Percentiles rank a stretch among this genome's conserved stretches.
Evolutionary conservation across 345 rosid genomes (phyloP).

Genomic region (Brassica nigra): DNA sequence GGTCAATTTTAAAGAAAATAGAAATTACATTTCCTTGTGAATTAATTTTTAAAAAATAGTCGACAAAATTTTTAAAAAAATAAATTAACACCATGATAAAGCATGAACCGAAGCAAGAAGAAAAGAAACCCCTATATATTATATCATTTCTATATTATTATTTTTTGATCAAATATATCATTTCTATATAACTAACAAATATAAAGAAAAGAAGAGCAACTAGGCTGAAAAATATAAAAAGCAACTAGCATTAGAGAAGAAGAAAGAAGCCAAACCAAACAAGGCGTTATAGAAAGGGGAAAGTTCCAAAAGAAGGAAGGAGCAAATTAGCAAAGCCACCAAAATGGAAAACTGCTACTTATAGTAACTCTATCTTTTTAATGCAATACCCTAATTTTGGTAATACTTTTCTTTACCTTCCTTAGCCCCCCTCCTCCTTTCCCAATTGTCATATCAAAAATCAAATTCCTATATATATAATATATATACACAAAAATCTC

Average conservation of each 20-base stretch:
- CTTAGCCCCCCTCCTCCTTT: conserved; percentile 27
- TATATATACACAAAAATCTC: background rate
- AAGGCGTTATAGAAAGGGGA: conserved; percentile 29
- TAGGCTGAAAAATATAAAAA: too few relatives aligned
- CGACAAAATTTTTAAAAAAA: background rate
- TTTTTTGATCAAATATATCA: too few relatives aligned
- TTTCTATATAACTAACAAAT: background rate
- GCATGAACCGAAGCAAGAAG: background rate
- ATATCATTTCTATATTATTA: background rate
- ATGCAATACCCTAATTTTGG: conserved; percentile 40
- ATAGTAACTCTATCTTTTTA: conserved; percentile 34
- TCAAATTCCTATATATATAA: conserved; percentile 12
- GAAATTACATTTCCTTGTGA: background rate
- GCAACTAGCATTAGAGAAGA: background rate
- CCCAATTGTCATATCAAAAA: conserved; percentile 19
- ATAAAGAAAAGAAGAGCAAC: background rate
- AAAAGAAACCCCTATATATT: conserved; percentile 5
- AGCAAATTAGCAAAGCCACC: conserved; percentile 42
- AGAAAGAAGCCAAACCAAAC: conserved; percentile 17
- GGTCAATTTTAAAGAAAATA: background rate
- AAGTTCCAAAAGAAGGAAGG: conserved; percentile 40
- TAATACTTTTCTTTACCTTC: conserved; percentile 23
- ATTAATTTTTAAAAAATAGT: background rate
- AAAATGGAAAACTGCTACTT: conserved; percentile 41
- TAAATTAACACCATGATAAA: background rate